Evolutionary conservation across 495 filamentous ascomycete genomes (phyloP), one percentile per base, ranked within the genome.

Genomic region (Xylaria longipes): DNA sequence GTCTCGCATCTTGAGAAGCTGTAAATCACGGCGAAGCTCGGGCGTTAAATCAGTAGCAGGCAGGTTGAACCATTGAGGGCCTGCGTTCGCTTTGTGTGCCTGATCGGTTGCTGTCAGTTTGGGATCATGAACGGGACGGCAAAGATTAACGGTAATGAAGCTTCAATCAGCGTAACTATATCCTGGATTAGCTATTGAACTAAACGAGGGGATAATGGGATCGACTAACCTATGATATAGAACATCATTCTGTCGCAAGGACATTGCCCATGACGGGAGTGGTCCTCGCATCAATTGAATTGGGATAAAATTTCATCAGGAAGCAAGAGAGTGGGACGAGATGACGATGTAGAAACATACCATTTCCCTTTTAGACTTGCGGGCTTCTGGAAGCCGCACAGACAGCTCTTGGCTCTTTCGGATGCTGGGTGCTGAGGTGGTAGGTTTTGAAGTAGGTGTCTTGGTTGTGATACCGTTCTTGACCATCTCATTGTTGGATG

Each of bases 101-200:
- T 87, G 29, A n/a, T 66, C 50, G 41, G 22, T 48, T 7, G 58
- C 31, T 64, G 56, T 78, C 65, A 75, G 78, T 58, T 56, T 58
- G 43, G 57, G 75, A 64, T 39, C 56, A 71, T 68, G 33, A 62
- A 70, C 63, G 15, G 14, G 17, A 48, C 20, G 31, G 63, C 70
- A 72, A 70, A 62, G 2, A 60, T 25, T 11, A 68, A 52, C 70
- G 76, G 68, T 41, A 58, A 50, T 61, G 17, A 63, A 60, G 60
- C 41, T 52, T 82, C 85, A 85, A 83, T 98, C 95, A 97, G 95
- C 95, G 96, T 99, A 99, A 99, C 96, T 99, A 97, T 98, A 94
- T 73, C 29, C 1, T 27, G 17, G n/a, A 20, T 71, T 66, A 71
- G 69, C 43, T 27, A 9, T 74, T 54, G 70, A 66, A 75, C 70